Evolutionary conservation across 1,284 basidiomycete species (phyloP).

Genomic region (Ustilago xerochloae): DNA sequence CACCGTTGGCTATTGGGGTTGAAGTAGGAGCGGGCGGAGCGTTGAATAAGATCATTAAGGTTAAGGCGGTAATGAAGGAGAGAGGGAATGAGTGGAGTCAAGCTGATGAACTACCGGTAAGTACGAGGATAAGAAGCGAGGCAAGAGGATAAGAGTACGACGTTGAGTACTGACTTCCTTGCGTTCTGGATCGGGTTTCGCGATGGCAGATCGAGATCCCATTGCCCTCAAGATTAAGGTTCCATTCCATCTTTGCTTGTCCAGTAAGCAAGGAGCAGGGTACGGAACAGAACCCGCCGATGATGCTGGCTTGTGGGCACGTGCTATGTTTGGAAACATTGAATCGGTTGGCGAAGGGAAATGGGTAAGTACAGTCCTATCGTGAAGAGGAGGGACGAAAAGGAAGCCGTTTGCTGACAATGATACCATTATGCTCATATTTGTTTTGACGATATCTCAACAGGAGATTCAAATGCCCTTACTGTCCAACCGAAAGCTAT

Average conservation of each 20-base stretch:
- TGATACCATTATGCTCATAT: too few species aligned
- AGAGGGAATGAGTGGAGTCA: slow-evolving; percentile 90
- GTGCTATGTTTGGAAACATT: slow-evolving; percentile 59
- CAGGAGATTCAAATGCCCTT: slow-evolving; percentile 63
- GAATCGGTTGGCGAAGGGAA: slow-evolving; percentile 74
- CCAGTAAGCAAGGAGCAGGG: slow-evolving; percentile 98
- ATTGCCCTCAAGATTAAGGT: slow-evolving; percentile 78
- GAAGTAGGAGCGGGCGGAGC: slow-evolving; percentile 91
- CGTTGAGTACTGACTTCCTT: too few species aligned
- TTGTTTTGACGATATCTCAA: not conserved
- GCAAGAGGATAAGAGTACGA: too few species aligned
- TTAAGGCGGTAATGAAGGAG: slow-evolving; percentile 88
- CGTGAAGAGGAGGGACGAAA: too few species aligned
- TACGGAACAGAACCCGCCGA: slow-evolving; percentile 91
- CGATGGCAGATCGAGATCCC: slow-evolving; percentile 87
- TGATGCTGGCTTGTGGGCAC: slow-evolving; percentile 97
- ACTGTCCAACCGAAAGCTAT: slow-evolving; percentile 62
- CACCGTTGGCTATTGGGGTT: slow-evolving; percentile 84
- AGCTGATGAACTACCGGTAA: slow-evolving; percentile 86
- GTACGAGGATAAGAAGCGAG: slow-evolving; percentile 48
- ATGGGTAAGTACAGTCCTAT: slow-evolving; percentile 80
- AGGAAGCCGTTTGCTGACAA: not conserved
- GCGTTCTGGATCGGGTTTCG: too few species aligned
- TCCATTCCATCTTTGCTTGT: slow-evolving; percentile 97
- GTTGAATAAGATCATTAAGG: slow-evolving; percentile 88